Base-by-base conservation (phyloP, 305 asterid genomes). In the Ruellia speciosa region DNA sequence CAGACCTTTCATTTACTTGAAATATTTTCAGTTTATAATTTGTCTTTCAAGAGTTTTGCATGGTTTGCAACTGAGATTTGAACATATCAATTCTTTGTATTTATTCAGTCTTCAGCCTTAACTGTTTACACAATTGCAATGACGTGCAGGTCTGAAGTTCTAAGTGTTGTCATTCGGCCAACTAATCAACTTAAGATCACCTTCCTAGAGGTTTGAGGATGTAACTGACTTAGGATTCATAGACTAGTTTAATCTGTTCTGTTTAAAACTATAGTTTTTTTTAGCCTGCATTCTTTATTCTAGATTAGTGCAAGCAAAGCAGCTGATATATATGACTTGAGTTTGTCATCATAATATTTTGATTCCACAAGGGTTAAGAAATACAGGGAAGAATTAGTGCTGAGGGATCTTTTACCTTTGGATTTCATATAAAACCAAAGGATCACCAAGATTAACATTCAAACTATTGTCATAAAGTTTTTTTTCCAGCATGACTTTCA, bases 171-270 rank as follows among this genome's bases (percentile, higher is more conserved):
- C 52, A 61, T 83, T 75, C 90, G 88, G 63, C 85, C 98, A 40
- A 69, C 94, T 58, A 92, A 81, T 79, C 82, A 74, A 75, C 95
- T 92, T 58, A 88, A 92, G 85, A 83, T 88, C 79, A 92, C 98
- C 70, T 92, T 92, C 78, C 74, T 92, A 72, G 95, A 88, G 96
- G 96, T 92, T 72, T 52, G 88, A 79, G 59, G 67, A 57, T 64
- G 58, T 72, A 66, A 56, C 54, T 56, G 17, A 67, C 64, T 62
- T 66, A 18, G 34, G 48, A 53, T 51, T 24, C 54, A 58, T 11
- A 15, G 49, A 7, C 41, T 63, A 56, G 51, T 17, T 51, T 24
- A 41, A 20, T 66, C 49, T 59, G 61, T 18, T 61, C 31, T 6
- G n/a, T 40, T 15, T 60, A 41, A 48, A 34, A 13, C 35, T 53